Conservation (phyloP, 768 basidiomycete genomes). For the Mycena rosella region DNA sequence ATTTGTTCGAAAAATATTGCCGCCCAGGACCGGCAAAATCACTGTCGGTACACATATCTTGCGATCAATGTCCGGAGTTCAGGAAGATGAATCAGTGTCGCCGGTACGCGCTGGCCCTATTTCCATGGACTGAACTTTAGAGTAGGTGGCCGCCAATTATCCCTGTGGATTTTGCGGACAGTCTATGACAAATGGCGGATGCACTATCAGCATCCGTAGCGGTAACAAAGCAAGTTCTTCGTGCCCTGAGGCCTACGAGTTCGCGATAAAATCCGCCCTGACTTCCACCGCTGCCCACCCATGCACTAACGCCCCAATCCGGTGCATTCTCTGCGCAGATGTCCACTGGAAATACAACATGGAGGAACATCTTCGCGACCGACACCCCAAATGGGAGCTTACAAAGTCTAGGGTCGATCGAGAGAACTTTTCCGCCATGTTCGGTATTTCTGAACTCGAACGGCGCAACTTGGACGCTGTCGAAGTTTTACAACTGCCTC, state of each 20-base stretch:
- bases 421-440: too few relatives aligned
- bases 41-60: conserved; percentile 21
- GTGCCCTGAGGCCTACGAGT: conserved; percentile 5
- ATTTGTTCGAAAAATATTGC: conserved; percentile 9
- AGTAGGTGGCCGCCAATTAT: not conserved
- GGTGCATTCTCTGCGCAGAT: not conserved
- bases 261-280: not conserved
- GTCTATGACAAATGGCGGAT: not conserved
- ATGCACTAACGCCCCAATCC: conserved; percentile 10
- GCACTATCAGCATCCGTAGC: conserved; percentile 13
- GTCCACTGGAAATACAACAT: conserved; percentile 19
- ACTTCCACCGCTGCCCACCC: not conserved
- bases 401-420: too few relatives aligned
- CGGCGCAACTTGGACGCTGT: too few relatives aligned
- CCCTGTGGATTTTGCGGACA: conserved; percentile 17
- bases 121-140: too few relatives aligned
- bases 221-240: conserved; percentile 10
- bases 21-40: conserved; percentile 13
- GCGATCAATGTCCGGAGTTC: too few relatives aligned
- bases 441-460: too few relatives aligned
- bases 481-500: too few relatives aligned
- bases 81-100: too few relatives aligned
- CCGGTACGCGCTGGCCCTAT: too few relatives aligned
- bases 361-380: conserved; percentile 3
- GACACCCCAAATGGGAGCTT: too few relatives aligned